Evolutionary conservation across 192 early-diverging fungal species (phyloP), one percentile per base, ranked within the genome.

Genomic region (Rhizoclosmatium globosum): DNA sequence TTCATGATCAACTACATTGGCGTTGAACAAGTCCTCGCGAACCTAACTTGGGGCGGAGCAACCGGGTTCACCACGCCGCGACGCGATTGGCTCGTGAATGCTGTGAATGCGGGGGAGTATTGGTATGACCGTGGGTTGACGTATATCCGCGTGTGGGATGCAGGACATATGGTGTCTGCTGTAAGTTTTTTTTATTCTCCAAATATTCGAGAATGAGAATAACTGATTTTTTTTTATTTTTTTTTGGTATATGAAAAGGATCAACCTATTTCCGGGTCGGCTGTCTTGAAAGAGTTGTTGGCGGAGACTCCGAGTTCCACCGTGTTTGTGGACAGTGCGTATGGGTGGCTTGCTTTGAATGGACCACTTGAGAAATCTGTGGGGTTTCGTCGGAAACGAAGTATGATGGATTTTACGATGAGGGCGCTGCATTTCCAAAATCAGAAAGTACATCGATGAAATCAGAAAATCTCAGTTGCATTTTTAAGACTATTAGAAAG

Each of bases 121-220:
- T 85, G 81, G 67, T 81, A 82, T 15, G 78, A 83, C 23, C 85
- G 88, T 31, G 85, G 82, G 3, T 65, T 94, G 76, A 81, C 86
- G 0, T 85, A 47, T 76, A 47, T 88, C 31, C 74, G 82, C 17
- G 61, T 94, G 9, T 79, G 89, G 50, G 85, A 85, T 21, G 90
- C 91, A 3, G 93, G 93, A 0, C 93, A 94, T 77, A 83, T 93
- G 83, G 87, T 89, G 17, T 13, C 39, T 1, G 57, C 73, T 53
- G 50, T 53, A 17, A 53, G 50, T 53, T 17, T 13, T 13, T 53
- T 53, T 13, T 31, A 31, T 31, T 31, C 31, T 31, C 31, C 31
- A 31, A 31, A 31, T 31, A 31, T 31, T 31, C 31, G 31, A 31
- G 31, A 31, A 31, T 31, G 31, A 31, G 31, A 31, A 31, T 31